Evolutionary conservation across 345 rosid genomes (phyloP).

Genomic region (Anastatica hierochuntica): DNA sequence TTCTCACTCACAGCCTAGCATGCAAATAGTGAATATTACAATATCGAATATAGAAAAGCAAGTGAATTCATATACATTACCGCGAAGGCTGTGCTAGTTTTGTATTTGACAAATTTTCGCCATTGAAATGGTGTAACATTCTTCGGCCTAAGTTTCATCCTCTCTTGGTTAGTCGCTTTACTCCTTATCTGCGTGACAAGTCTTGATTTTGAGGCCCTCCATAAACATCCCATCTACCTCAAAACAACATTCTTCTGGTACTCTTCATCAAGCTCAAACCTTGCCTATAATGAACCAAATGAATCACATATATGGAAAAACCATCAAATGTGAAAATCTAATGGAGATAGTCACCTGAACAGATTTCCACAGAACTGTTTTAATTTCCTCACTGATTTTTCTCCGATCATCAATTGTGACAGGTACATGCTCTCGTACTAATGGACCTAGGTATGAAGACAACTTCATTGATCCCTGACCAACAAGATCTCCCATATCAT

Average conservation of each 20-base stretch:
- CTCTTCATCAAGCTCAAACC: neutral
- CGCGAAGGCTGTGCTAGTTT: neutral
- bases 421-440: neutral
- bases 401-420: neutral
- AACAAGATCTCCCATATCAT: neutral
- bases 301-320: neutral
- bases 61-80: too few species aligned
- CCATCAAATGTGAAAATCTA: too few species aligned
- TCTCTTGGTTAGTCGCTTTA: neutral
- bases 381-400: neutral
- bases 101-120: too few species aligned
- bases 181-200: neutral
- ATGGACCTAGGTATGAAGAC: neutral
- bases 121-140: neutral
- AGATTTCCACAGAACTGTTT: neutral
- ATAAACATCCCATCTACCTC: too few species aligned
- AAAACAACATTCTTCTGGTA: neutral
- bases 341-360: neutral
- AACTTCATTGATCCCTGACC: neutral
- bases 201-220: neutral
- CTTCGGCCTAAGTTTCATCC: neutral
- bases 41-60: too few species aligned
- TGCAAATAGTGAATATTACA: too few species aligned
- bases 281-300: neutral
- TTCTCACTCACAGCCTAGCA: neutral